These are phyloP conservation scores for Fusarium sp. DNA, from an alignment of 2,329 filamentous ascomycete species.

Conservation along the genomic window DNA sequence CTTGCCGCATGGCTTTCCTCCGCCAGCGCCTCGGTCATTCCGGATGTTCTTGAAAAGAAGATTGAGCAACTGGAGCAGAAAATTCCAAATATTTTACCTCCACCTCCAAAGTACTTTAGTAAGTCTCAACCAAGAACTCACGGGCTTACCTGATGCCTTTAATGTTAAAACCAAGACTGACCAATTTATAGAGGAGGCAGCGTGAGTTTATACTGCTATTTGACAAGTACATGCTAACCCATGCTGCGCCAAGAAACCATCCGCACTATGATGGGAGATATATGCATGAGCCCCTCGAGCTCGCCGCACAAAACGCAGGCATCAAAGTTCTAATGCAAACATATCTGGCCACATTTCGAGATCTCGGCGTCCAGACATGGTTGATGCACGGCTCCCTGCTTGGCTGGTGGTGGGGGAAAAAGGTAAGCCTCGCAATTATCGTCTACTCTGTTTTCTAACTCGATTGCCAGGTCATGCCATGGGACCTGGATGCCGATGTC, in stretches of 20 bases:
- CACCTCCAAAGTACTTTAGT: constrained; percentile 35
- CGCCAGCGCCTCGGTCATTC: constrained; percentile 13
- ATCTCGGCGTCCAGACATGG: constrained; percentile 81
- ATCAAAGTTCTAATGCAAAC: constrained; percentile 76
- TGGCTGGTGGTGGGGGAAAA: constrained; percentile 87
- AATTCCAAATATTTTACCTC: background rate
- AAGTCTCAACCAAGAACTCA: background rate
- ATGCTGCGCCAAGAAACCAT: constrained; percentile 26
- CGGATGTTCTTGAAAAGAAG: constrained; percentile 8
- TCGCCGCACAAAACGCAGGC: constrained; percentile 70
- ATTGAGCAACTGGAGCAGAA: constrained; percentile 26
- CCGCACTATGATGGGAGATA: constrained; percentile 56
- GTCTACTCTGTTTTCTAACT: constrained; percentile 4
- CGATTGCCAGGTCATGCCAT: constrained; percentile 72
- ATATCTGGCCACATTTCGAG: constrained; percentile 76
- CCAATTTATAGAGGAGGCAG: constrained; percentile 32
- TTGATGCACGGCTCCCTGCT: constrained; percentile 86
- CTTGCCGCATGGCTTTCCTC: constrained; percentile 18
- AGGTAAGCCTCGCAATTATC: too few species aligned
- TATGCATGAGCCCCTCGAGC: constrained; percentile 52
- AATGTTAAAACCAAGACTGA: constrained; percentile 1
- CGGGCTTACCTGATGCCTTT: background rate
- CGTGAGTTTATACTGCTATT: constrained; percentile 24
- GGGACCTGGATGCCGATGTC: constrained; percentile 83
- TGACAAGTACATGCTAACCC: constrained; percentile 19